Evolutionary conservation across 2,329 filamentous ascomycete genomes (phyloP).

Genomic region (Achaetomium macrosporum): DNA sequence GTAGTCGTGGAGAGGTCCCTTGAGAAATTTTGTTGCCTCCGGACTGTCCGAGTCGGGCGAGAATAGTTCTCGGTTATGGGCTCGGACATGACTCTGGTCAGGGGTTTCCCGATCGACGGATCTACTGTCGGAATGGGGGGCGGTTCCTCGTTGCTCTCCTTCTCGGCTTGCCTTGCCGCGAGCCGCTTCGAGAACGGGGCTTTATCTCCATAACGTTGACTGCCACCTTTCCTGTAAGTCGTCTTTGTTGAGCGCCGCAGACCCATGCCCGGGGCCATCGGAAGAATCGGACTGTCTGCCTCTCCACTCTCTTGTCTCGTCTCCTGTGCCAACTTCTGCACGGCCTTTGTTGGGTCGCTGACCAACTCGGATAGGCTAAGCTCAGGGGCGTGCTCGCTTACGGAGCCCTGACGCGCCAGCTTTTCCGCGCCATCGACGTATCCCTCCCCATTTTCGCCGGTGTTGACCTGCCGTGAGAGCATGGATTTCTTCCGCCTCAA

Average conservation of each 20-base stretch:
- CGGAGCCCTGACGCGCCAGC: conserved; percentile 66
- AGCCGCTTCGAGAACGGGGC: conserved; percentile 69
- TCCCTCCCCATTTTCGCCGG: conserved; percentile 51
- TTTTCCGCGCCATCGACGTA: conserved; percentile 82
- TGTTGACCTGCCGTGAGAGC: conserved; percentile 87
- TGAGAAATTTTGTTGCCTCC: conserved; percentile 45
- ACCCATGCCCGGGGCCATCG: conserved; percentile 69
- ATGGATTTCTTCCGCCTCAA: conserved; percentile 88
- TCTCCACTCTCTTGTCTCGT: conserved; percentile 40
- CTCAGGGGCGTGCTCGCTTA: conserved; percentile 49
- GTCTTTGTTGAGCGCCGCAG: conserved; percentile 87
- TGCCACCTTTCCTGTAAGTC: conserved; percentile 80
- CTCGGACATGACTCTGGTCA: conserved; percentile 65
- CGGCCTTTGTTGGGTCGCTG: conserved; percentile 67
- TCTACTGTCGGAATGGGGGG: conserved; percentile 37
- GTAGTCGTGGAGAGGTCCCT: conserved; percentile 33
- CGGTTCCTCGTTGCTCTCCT: conserved; percentile 48
- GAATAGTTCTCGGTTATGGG: conserved; percentile 60
- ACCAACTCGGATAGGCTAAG: conserved; percentile 77
- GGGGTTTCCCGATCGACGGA: conserved; percentile 43
- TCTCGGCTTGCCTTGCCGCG: conserved; percentile 55
- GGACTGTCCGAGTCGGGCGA: conserved; percentile 45
- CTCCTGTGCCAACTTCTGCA: conserved; percentile 61
- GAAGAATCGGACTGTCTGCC: conserved; percentile 83
- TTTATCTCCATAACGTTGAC: conserved; percentile 72